A percentile compares a stretch with the other conserved stretches of the same genome.
Evolutionary conservation across 2,329 filamentous ascomycete species (phyloP).

Genomic region (Paecilomyces variotii): DNA sequence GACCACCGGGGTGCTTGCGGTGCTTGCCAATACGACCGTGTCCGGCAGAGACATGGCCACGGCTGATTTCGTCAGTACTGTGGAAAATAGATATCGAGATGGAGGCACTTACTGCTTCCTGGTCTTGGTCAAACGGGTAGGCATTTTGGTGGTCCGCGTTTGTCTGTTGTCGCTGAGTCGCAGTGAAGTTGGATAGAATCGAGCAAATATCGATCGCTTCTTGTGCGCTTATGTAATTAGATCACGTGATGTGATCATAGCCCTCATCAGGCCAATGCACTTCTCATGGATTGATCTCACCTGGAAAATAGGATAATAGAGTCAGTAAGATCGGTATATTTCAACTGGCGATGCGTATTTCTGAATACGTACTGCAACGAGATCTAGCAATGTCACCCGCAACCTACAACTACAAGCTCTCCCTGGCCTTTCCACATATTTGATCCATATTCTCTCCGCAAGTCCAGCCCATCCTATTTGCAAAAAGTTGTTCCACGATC

Average conservation of each 20-base stretch:
- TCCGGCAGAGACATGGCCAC: constrained; percentile 97
- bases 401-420: background rate
- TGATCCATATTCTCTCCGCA: constrained; percentile 26
- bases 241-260: background rate
- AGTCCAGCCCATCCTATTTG: constrained; percentile 23
- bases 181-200: background rate
- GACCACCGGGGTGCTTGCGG: constrained; percentile 79
- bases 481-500: constrained; percentile 19
- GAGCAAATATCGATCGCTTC: background rate
- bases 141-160: constrained; percentile 28
- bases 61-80: constrained; percentile 30
- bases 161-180: background rate
- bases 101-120: constrained; percentile 27
- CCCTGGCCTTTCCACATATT: constrained; percentile 9
- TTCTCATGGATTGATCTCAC: background rate
- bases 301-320: no score
- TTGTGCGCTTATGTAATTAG: background rate
- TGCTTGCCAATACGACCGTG: constrained; percentile 98
- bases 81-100: background rate
- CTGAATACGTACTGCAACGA: no score
- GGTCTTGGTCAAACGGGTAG: constrained; percentile 45
- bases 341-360: no score
- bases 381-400: no score
- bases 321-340: no score
- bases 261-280: background rate